phyloP scores from a whole-genome alignment of 129 eudicot species.

The Chrysanthemum seticuspe region DNA sequence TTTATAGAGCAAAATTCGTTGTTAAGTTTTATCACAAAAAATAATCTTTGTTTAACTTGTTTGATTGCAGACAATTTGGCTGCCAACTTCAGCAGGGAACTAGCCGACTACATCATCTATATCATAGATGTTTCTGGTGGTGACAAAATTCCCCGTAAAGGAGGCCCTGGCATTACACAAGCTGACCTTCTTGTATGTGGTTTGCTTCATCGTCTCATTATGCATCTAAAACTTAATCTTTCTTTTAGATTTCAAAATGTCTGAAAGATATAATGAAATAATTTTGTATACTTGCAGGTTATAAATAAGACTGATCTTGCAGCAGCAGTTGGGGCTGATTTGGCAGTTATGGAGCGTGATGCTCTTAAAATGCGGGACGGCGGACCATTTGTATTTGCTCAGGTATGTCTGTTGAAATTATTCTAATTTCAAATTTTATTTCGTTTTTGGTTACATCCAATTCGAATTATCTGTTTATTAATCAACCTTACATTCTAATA shows the following conservation, averaged over 20 bases:
- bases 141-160: constrained; percentile 96
- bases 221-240: neutral
- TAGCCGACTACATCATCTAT: constrained; percentile 91
- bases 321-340: constrained; percentile 92
- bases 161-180: constrained; percentile 99
- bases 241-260: neutral
- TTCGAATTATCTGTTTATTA: too few relatives aligned
- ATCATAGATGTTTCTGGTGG: constrained; percentile 97
- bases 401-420: constrained; percentile 46
- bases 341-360: constrained; percentile 92
- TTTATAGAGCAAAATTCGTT: neutral
- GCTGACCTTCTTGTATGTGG: constrained; percentile 90
- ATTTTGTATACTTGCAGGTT: constrained; percentile 44
- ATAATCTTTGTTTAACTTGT: constrained; percentile 9
- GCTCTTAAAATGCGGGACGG: constrained; percentile 96
- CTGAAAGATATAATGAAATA: neutral
- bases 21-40: neutral
- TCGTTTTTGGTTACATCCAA: neutral
- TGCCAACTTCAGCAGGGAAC: constrained; percentile 96
- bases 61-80: constrained; percentile 84
- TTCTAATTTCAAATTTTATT: neutral
- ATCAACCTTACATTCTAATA: too few relatives aligned
- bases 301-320: constrained; percentile 97
- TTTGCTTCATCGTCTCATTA: constrained; percentile 9
- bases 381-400: constrained; percentile 97